Base-by-base conservation (phyloP, 495 filamentous ascomycete species). In the Aspergillus steynii region DNA sequence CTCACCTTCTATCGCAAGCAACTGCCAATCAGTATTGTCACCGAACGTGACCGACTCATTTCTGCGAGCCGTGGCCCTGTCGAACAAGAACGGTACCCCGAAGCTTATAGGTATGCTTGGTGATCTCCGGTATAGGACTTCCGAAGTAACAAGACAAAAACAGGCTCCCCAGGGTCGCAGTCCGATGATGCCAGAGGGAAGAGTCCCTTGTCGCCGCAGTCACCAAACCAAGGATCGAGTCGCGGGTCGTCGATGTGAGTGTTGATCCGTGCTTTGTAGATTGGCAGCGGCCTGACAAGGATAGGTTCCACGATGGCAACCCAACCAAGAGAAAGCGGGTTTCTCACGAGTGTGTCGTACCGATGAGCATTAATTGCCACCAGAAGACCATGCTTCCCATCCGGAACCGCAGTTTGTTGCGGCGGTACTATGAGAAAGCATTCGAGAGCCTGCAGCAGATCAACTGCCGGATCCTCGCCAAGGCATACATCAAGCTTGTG, bases 401-500 rank as follows among this genome's bases (percentile, higher is more conserved):
- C 32, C 77, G 82, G 20, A 80, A 90, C 48, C 65, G 69, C 7
- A 72, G 77, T 67, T 14, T 82, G 14, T 45, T 90, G 5, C 81
- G 83, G 62, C 73, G 77, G 7, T 89, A 88, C 68, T 89, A 90
- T 61, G 77, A 81, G 47, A 81, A 81, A 25, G 74, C 85, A 0
- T 87, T 94, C 61, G 83, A 84, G 57, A 80, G 80, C 31, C 77
- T 91, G 55, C 90, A 93, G 66, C 91, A 96, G 67, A 81, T 84
- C 6, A 85, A 87, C 53, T 89, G 88, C 67, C 80, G 53, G 77
- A 80, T 77, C 14, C 82, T 94, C 20, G 85, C 85, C 15, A 94
- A 93, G 67, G 87, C 83, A 26, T 93, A 91, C 79, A 86, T 96
- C 65, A 92, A 89, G 65, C 79, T 86, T 14, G 86, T 95, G 2